Percentiles rank a stretch among this genome's conserved stretches.
Conservation (phyloP, 1,139 yeast species). For the Yamadazyma dushanensis region DNA sequence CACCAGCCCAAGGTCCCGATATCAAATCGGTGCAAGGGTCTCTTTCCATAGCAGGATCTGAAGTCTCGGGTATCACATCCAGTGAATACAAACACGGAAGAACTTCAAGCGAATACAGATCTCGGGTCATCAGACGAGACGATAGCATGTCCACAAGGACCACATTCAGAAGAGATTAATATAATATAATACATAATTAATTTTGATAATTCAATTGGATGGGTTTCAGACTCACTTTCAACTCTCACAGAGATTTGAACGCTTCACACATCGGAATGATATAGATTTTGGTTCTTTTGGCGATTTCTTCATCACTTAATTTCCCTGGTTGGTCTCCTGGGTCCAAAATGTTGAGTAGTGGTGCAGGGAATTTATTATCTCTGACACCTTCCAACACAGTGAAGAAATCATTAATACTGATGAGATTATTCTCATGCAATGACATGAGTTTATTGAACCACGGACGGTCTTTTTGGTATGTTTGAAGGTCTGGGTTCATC, state of each 20-base stretch:
- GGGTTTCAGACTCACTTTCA: too few species aligned
- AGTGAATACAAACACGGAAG: too few species aligned
- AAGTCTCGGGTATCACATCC: slow-evolving; percentile 7
- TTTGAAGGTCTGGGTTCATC: neutral
- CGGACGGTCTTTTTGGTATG: slow-evolving; percentile 40
- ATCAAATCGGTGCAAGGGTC: slow-evolving; percentile 28
- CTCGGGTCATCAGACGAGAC: slow-evolving; percentile 8
- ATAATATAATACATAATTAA: slow-evolving; percentile 5
- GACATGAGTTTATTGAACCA: slow-evolving; percentile 40
- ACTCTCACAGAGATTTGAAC: slow-evolving; percentile 5
- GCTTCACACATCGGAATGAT: slow-evolving; percentile 34
- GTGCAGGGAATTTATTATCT: slow-evolving; percentile 40
- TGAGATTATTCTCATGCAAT: slow-evolving; percentile 29
- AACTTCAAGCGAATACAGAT: slow-evolving; percentile 3
- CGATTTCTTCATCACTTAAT: slow-evolving; percentile 34
- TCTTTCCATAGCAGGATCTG: slow-evolving; percentile 15
- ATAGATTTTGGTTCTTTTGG: slow-evolving; percentile 34
- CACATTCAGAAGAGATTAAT: neutral
- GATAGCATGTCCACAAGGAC: slow-evolving; percentile 14
- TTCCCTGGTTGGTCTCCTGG: slow-evolving; percentile 22
- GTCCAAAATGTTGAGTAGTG: slow-evolving; percentile 41
- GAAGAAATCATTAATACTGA: slow-evolving; percentile 35
- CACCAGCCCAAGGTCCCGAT: slow-evolving; percentile 15
- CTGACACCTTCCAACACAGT: slow-evolving; percentile 40
- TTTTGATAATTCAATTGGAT: neutral